Percentiles rank a stretch among this genome's conserved stretches.
Evolutionary conservation across 2,329 filamentous ascomycete genomes (phyloP).

Genomic region (Xylariaceae sp.): DNA sequence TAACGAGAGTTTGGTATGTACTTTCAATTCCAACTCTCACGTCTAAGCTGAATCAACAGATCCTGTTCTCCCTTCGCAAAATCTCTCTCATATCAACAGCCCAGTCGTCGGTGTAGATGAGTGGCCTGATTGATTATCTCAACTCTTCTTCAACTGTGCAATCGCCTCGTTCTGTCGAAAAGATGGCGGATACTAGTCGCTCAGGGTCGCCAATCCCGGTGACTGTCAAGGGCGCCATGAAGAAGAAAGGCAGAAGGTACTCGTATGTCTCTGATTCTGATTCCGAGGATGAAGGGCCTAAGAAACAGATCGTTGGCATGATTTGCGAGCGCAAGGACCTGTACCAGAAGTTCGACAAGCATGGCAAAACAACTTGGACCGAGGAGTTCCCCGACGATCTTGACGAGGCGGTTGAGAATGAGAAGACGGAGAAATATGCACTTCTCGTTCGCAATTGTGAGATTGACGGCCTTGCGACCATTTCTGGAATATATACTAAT

Average conservation of each 20-base stretch:
- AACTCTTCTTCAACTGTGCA: no score
- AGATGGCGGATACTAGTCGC: no score
- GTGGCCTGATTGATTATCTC: no score
- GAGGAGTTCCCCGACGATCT: conserved; percentile 41
- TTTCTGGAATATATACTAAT: background rate
- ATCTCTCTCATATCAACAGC: no score
- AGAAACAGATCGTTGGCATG: conserved; percentile 8
- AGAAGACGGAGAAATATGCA: conserved; percentile 50
- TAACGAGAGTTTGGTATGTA: no score
- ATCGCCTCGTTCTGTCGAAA: no score
- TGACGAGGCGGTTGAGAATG: conserved; percentile 47
- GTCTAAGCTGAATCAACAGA: no score
- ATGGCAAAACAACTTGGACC: conserved; percentile 40
- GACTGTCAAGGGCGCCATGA: background rate
- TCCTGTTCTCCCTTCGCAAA: no score
- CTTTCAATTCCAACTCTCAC: no score
- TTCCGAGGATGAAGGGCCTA: background rate
- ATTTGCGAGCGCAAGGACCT: conserved; percentile 10
- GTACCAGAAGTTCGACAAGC: conserved; percentile 29
- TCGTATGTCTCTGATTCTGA: background rate
- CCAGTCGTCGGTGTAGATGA: no score
- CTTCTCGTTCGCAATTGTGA: conserved; percentile 48
- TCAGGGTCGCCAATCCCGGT: background rate
- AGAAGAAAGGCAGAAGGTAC: background rate
- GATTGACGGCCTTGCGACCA: background rate